These are phyloP conservation scores for Dioscorea cayenensis DNA, from an alignment of 116 monocot species.

Conservation along the genomic window DNA sequence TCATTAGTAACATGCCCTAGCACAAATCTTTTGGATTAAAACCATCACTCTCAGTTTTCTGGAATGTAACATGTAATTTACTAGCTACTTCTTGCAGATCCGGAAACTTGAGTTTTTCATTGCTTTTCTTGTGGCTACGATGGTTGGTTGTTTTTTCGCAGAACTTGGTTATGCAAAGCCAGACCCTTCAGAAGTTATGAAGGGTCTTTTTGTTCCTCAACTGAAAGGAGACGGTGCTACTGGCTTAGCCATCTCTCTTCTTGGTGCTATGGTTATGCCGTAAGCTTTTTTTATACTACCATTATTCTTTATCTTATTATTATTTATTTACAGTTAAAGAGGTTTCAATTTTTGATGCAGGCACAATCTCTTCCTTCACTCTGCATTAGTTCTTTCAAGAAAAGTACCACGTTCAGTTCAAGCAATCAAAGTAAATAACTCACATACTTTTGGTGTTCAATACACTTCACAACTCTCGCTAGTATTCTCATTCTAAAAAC, in stretches of 20 bases:
- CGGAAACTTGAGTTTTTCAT: constrained; percentile 88
- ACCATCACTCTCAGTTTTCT: no score
- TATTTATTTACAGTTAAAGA: not conserved
- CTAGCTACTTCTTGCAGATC: constrained; percentile 40
- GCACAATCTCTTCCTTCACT: constrained; percentile 97
- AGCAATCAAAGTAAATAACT: constrained; percentile 62
- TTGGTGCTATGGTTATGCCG: constrained; percentile 99
- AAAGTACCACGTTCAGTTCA: constrained; percentile 74
- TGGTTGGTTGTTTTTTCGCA: constrained; percentile 73
- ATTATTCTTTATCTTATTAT: not conserved
- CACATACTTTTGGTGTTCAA: no score
- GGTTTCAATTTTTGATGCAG: constrained; percentile 29
- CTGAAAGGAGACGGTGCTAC: constrained; percentile 95
- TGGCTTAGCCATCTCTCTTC: constrained; percentile 84
- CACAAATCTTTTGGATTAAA: no score
- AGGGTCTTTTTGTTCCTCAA: constrained; percentile 83
- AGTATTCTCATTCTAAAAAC: not conserved
- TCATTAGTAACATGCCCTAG: no score
- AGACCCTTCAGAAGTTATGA: constrained; percentile 55
- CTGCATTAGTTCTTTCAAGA: constrained; percentile 90
- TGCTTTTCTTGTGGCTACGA: constrained; percentile 63
- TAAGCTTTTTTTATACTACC: constrained; percentile 36
- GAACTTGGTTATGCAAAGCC: constrained; percentile 89
- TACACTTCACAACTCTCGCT: no score
- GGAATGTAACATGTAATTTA: not conserved